Percentiles rank a stretch among this genome's conserved stretches.
Conservation (phyloP, 306 rosid species). For the Dryas drummondii region DNA sequence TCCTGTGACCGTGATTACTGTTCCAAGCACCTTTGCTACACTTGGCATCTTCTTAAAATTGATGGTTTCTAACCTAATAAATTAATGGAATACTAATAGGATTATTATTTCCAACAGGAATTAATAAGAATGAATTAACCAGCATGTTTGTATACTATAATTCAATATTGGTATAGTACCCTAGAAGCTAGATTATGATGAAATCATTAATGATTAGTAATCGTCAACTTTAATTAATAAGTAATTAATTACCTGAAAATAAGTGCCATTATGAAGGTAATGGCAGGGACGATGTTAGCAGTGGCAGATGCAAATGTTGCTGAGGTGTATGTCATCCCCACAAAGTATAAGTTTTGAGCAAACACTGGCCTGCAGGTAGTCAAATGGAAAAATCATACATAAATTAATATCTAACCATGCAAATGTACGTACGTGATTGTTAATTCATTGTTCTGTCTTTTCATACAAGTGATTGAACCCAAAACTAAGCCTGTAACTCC, state of each 20-base stretch:
- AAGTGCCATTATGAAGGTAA: constrained; percentile 89
- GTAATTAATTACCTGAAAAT: constrained; percentile 56
- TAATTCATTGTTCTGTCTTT: no score
- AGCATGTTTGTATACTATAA: neutral
- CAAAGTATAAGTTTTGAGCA: constrained; percentile 86
- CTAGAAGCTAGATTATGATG: neutral
- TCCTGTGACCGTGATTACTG: constrained; percentile 69
- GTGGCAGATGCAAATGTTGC: constrained; percentile 90
- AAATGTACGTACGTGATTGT: neutral
- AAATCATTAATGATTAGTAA: no score
- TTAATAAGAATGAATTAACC: no score
- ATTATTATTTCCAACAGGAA: neutral
- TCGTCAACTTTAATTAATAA: neutral
- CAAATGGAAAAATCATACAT: neutral
- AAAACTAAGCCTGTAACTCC: no score
- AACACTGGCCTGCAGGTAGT: constrained; percentile 67
- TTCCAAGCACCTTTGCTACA: constrained; percentile 82
- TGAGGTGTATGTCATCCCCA: constrained; percentile 78
- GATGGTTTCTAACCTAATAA: constrained; percentile 75
- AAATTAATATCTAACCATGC: neutral
- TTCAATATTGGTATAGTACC: neutral
- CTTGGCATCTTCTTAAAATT: constrained; percentile 55
- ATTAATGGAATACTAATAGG: neutral
- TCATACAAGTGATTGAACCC: no score
- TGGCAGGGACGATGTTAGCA: constrained; percentile 89